Evolutionary conservation across 257 asterid species (phyloP), one percentile per base, ranked within the genome.

Genomic region (Nicotiana attenuata): DNA sequence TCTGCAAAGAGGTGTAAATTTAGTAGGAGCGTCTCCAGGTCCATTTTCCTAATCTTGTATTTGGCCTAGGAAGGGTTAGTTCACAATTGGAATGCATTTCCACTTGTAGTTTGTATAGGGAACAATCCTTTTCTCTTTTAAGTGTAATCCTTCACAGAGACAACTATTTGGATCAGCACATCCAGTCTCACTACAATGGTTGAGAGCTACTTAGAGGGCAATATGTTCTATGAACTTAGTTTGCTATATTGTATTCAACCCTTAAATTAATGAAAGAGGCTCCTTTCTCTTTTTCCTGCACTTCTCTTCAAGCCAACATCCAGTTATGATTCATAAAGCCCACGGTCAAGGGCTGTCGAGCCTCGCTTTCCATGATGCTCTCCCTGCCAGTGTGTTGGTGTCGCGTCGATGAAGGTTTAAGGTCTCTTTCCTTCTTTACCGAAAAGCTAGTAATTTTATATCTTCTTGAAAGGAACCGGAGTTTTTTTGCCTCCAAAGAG

Each of bases 1-100:
- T 59, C 71, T 33, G 71, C 56, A 22, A n/a, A 29, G 81, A 77
- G 68, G 26, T 77, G 84, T 83, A 79, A 71, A 80, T 85, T 73
- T 24, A 53, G 79, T 73, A 47, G 79, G 79, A 73, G 50, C 60
- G 45, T 71, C 22, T 71, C 59, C 28, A 68, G 26, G 55, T 68
- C n/a, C 55, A 13, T 67, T 67, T 67, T 35, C 55, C 20, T 9
- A 17, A 17, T 67, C 53, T 66, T 17, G 53, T 66, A 31, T 16
- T 33, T 7, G 24, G 52, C 1, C 22, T 65, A 5, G 52, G 77
- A 52, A 13, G 56, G 1, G 47, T 22, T 61, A 24, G 67, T 22
- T 61, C 31, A 61, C 66, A 24, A 22, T 63, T 63, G 68, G 20
- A 69, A 71, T 45, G 78, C 19, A 47, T 71, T 71, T 71, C 15